A percentile compares a stretch with the other conserved stretches of the same genome.
phyloP scores from a whole-genome alignment of 345 rosid species.

The Boechera retrofracta region DNA sequence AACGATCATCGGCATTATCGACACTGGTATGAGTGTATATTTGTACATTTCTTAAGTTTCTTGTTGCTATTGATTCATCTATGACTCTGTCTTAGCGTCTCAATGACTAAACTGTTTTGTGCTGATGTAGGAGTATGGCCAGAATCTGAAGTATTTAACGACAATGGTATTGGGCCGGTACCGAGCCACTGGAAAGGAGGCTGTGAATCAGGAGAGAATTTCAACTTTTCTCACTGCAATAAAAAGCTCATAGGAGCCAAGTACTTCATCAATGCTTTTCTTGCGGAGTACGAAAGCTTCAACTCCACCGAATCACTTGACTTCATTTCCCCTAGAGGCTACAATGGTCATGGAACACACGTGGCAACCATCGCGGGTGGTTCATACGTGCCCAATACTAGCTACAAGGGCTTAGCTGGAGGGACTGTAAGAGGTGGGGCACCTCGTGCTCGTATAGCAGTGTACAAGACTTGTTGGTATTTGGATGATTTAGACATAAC shows the following conservation, averaged over 20 bases:
- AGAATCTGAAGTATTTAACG: slow-evolving; percentile 43
- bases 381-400: slow-evolving; percentile 46
- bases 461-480: slow-evolving; percentile 63
- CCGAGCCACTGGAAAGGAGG: slow-evolving; percentile 41
- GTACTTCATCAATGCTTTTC: slow-evolving; percentile 51
- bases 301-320: slow-evolving; percentile 46
- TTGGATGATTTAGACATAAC: not conserved
- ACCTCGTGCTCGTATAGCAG: slow-evolving; percentile 54
- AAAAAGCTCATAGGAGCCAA: slow-evolving; percentile 67
- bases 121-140: slow-evolving; percentile 39
- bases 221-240: slow-evolving; percentile 49
- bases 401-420: slow-evolving; percentile 54
- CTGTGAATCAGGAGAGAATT: slow-evolving; percentile 35
- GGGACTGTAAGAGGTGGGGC: slow-evolving; percentile 53
- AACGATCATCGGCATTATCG: slow-evolving; percentile 40
- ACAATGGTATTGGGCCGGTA: slow-evolving; percentile 34
- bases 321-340: slow-evolving; percentile 57
- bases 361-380: slow-evolving; percentile 60
- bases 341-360: slow-evolving; percentile 61
- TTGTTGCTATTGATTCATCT: not conserved
- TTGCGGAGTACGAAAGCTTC: slow-evolving; percentile 41
- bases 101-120: not conserved
- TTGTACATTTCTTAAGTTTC: not conserved
- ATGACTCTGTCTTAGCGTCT: not conserved
- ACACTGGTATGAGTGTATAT: slow-evolving; percentile 40